Evolutionary conservation across 2,329 filamentous ascomycete genomes (phyloP).

Genomic region (Diaporthe capsici): DNA sequence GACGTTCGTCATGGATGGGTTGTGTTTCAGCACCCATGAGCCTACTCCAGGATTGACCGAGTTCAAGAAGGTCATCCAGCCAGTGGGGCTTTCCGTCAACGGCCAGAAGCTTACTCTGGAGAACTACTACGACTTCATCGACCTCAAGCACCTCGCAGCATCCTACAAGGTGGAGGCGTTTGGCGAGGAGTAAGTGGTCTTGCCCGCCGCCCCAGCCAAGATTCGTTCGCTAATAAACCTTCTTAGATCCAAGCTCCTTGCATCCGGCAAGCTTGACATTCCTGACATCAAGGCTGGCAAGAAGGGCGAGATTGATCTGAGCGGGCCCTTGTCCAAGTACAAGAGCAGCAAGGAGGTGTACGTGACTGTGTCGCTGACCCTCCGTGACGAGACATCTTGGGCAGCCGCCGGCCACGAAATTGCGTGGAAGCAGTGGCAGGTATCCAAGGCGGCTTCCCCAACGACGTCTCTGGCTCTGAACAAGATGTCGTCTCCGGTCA

Average conservation of each 20-base stretch:
- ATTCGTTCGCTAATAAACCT: constrained; percentile 38
- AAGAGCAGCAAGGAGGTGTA: constrained; percentile 57
- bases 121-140: constrained; percentile 66
- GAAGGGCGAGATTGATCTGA: constrained; percentile 52
- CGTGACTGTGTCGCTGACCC: constrained; percentile 60
- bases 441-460: constrained; percentile 49
- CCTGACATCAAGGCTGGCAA: constrained; percentile 57
- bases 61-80: constrained; percentile 70
- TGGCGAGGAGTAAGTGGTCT: constrained; percentile 54
- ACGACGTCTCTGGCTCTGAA: constrained; percentile 28
- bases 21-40: constrained; percentile 66
- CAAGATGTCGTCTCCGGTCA: constrained; percentile 44
- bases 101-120: constrained; percentile 56
- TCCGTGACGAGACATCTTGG: constrained; percentile 63
- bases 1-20: constrained; percentile 74
- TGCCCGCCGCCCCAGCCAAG: neutral
- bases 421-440: constrained; percentile 66
- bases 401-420: constrained; percentile 66
- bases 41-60: constrained; percentile 71
- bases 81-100: constrained; percentile 59
- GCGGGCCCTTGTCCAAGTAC: constrained; percentile 47
- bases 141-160: constrained; percentile 58
- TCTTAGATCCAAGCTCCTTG: constrained; percentile 46
- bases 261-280: constrained; percentile 55
- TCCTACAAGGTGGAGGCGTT: constrained; percentile 61